Percentiles rank a stretch among this genome's conserved stretches.
phyloP scores from a whole-genome alignment of 2,329 filamentous ascomycete species.

The Tolypocladium pustulatum region DNA sequence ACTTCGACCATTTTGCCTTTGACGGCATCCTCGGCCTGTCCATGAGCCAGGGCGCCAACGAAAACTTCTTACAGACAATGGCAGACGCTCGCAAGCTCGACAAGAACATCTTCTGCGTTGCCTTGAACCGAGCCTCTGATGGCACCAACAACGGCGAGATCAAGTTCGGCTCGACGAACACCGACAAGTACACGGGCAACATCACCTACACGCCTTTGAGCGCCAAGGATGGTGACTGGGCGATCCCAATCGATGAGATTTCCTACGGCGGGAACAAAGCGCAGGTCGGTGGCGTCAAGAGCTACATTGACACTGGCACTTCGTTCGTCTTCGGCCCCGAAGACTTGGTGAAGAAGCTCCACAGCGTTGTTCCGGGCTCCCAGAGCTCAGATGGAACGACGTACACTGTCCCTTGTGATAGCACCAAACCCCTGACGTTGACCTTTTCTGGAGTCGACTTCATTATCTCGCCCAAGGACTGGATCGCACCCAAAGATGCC shows the following conservation, averaged over 20 bases:
- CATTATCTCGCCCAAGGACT: constrained; percentile 59
- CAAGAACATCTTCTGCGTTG: constrained; percentile 60
- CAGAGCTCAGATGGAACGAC: constrained; percentile 45
- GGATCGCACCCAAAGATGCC: constrained; percentile 40
- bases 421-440: constrained; percentile 48
- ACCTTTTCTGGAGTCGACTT: constrained; percentile 59
- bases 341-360: constrained; percentile 55
- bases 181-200: constrained; percentile 54
- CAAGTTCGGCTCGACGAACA: constrained; percentile 63
- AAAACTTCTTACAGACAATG: constrained; percentile 59
- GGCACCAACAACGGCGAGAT: constrained; percentile 63
- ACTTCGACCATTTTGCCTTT: constrained; percentile 72
- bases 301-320: constrained; percentile 78
- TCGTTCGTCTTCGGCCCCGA: constrained; percentile 66
- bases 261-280: constrained; percentile 48
- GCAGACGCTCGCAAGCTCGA: constrained; percentile 42
- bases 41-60: constrained; percentile 45
- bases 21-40: constrained; percentile 80
- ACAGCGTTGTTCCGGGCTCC: constrained; percentile 55
- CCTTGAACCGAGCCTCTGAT: constrained; percentile 57
- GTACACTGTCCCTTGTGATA: constrained; percentile 65
- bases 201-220: constrained; percentile 53
- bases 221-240: constrained; percentile 53
- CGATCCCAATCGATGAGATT: constrained; percentile 57
- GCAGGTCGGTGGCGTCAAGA: constrained; percentile 44